Evolutionary conservation across 371 early-diverging fungal species (phyloP).

Genomic region (Enterospora canceri): DNA sequence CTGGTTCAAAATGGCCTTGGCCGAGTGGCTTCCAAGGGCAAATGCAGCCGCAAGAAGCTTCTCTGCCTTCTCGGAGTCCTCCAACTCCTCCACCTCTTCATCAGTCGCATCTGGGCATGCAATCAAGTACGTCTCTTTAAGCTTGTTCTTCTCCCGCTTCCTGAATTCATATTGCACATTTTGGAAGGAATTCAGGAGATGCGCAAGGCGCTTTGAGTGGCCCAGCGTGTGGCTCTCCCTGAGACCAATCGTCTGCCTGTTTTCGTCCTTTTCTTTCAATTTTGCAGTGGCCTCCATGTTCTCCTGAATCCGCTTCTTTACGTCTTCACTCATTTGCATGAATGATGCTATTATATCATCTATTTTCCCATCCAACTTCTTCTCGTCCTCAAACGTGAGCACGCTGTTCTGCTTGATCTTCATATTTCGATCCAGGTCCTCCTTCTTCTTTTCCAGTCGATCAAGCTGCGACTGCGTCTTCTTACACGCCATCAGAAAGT

Average conservation of each 20-base stretch:
- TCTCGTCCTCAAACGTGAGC: conserved; percentile 40
- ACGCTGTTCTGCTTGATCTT: conserved; percentile 37
- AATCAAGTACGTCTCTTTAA: conserved; percentile 52
- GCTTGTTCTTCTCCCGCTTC: conserved; percentile 47
- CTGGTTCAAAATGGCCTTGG: conserved; percentile 38
- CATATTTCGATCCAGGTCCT: conserved; percentile 30
- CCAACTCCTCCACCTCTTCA: conserved; percentile 46
- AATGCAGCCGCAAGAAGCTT: conserved; percentile 44
- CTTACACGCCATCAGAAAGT: conserved; percentile 42
- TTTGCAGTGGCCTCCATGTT: conserved; percentile 10
- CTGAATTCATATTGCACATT: conserved; percentile 29
- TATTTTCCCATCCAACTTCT: conserved; percentile 32
- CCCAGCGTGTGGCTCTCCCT: conserved; percentile 38
- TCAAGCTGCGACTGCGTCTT: conserved; percentile 30
- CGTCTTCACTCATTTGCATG: conserved; percentile 11
- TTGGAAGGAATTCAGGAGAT: conserved; percentile 37
- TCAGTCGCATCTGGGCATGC: conserved; percentile 56
- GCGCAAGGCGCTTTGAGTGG: conserved; percentile 39
- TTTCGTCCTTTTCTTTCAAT: conserved; percentile 10
- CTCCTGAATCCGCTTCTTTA: conserved; percentile 29
- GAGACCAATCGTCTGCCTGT: conserved; percentile 20
- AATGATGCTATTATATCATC: conserved; percentile 40
- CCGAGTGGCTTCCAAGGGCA: conserved; percentile 38
- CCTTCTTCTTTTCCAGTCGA: conserved; percentile 11
- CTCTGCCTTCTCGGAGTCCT: conserved; percentile 14